These are phyloP conservation scores for Volutella citrinella DNA, from an alignment of 2,329 filamentous ascomycete species.

Conservation along the genomic window DNA sequence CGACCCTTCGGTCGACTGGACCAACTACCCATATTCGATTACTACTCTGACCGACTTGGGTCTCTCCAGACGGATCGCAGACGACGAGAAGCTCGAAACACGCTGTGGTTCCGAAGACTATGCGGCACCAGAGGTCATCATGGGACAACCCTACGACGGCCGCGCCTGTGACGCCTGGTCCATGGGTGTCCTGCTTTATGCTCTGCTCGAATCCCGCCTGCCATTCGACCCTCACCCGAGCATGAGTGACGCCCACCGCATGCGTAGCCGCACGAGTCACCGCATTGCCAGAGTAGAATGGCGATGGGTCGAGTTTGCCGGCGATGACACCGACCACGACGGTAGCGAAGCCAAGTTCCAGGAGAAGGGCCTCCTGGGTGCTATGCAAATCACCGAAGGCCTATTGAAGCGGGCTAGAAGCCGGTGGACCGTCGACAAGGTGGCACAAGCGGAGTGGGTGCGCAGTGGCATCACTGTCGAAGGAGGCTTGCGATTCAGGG, in stretches of 20 bases:
- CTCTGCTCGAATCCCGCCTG: constrained; percentile 85
- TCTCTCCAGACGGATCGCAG: constrained; percentile 79
- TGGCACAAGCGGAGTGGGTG: constrained; percentile 75
- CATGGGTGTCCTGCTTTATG: constrained; percentile 87
- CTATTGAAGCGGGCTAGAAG: constrained; percentile 79
- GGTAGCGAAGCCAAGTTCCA: constrained; percentile 58
- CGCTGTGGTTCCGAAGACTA: constrained; percentile 97
- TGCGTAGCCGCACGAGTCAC: constrained; percentile 81
- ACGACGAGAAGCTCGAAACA: constrained; percentile 86
- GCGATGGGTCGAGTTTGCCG: constrained; percentile 86
- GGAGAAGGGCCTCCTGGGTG: constrained; percentile 66
- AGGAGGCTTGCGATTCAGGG: constrained; percentile 56
- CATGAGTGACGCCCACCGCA: constrained; percentile 70
- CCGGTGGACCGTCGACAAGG: constrained; percentile 71
- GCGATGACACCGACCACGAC: constrained; percentile 85
- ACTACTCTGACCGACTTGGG: constrained; percentile 90
- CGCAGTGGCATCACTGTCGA: constrained; percentile 67
- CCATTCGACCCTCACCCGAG: constrained; percentile 89
- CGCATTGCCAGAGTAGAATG: constrained; percentile 95
- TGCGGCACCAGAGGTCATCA: constrained; percentile 91
- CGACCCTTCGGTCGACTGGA: constrained; percentile 63
- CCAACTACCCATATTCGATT: constrained; percentile 74
- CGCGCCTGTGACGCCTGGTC: constrained; percentile 93
- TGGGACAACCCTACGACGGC: constrained; percentile 93
- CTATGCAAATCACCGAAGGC: constrained; percentile 78